Base-by-base conservation (phyloP, 2,329 filamentous ascomycete genomes). In the Phoma sp. region DNA sequence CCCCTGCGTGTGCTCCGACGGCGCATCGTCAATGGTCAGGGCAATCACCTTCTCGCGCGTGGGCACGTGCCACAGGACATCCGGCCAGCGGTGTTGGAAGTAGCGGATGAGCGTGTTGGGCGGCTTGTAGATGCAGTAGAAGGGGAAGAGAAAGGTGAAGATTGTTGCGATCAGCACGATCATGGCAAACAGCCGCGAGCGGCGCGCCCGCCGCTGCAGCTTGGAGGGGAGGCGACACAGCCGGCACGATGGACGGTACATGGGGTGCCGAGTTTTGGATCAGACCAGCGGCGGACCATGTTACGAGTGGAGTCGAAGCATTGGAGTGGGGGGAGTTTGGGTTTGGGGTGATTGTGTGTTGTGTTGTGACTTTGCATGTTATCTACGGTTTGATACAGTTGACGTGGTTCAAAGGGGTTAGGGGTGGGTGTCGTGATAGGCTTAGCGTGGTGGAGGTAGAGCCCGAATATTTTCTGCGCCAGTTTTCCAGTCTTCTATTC, bases 11-110 rank as follows among this genome's bases (percentile, higher is more conserved):
- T 90, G 82, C 38, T 82, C 75, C 1, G 89, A 93, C 0, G 92
- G 92, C 25, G 87, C 89, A 75, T 96, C 92, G 77, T 96, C 92
- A 66, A 96, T 88, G 1, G 91, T 96, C 35, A 97, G 80, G 0
- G 90, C 92, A 14, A 96, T 81, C 24, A 93, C 76, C 67, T 88
- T 90, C 42, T 83, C 77, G 4, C 13, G 7, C 1, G 82, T 81
- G 0, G 78, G 73, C 25, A 89, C 82, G 61, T 90, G 87, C 81
- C 89, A 96, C 11, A 96, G 80, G 3, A 96, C 89, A 65, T 92
- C 87, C 1, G 90, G 90, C 82, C 89, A 93, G 58, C 83, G 85
- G 62, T 77, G 78, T 66, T 87, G 83, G 55, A 96, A 84, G 77
- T 89, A 88, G 52, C 79, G 77, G 69, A 96, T 89, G 32, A 96